Evolutionary conservation across 495 filamentous ascomycete species (phyloP).

Genomic region (Xylaria cubensis): DNA sequence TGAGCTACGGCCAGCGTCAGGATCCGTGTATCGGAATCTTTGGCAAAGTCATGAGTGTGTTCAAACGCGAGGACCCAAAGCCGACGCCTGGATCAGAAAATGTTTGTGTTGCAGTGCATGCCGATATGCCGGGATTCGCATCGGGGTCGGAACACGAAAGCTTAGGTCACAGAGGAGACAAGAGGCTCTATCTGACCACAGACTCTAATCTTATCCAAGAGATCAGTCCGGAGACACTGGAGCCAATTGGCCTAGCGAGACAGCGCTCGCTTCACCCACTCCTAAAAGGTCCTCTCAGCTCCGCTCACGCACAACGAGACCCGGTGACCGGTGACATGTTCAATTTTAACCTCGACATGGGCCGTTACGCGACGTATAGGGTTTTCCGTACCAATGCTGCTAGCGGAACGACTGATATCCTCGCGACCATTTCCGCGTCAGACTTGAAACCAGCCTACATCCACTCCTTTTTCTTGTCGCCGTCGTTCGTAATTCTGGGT

Average conservation of each 20-base stretch:
- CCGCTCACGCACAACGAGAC: slow-evolving; percentile 72
- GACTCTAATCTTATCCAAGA: slow-evolving; percentile 63
- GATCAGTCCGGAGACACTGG: slow-evolving; percentile 71
- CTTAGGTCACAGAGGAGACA: slow-evolving; percentile 43
- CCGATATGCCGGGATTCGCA: slow-evolving; percentile 61
- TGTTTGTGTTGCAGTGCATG: slow-evolving; percentile 65
- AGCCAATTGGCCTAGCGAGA: slow-evolving; percentile 65
- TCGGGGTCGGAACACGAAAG: slow-evolving; percentile 25
- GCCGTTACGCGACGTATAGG: slow-evolving; percentile 57
- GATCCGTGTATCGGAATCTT: slow-evolving; percentile 76
- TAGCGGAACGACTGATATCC: slow-evolving; percentile 70
- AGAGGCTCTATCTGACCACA: slow-evolving; percentile 64
- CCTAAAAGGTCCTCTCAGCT: slow-evolving; percentile 66
- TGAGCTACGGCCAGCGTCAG: slow-evolving; percentile 67
- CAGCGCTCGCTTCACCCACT: slow-evolving; percentile 69
- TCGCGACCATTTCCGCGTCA: slow-evolving; percentile 66
- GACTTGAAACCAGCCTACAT: slow-evolving; percentile 64
- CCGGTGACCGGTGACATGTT: slow-evolving; percentile 76
- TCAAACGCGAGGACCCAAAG: slow-evolving; percentile 33
- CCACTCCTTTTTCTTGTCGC: slow-evolving; percentile 74
- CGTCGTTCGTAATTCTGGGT: slow-evolving; percentile 71
- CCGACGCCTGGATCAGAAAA: slow-evolving; percentile 51
- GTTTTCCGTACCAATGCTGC: slow-evolving; percentile 66
- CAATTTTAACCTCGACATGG: slow-evolving; percentile 73
- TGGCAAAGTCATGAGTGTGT: slow-evolving; percentile 67